Conservation (phyloP, 225 moss, liverwort and hornwort genomes). For the Sphagnum tenellum region DNA sequence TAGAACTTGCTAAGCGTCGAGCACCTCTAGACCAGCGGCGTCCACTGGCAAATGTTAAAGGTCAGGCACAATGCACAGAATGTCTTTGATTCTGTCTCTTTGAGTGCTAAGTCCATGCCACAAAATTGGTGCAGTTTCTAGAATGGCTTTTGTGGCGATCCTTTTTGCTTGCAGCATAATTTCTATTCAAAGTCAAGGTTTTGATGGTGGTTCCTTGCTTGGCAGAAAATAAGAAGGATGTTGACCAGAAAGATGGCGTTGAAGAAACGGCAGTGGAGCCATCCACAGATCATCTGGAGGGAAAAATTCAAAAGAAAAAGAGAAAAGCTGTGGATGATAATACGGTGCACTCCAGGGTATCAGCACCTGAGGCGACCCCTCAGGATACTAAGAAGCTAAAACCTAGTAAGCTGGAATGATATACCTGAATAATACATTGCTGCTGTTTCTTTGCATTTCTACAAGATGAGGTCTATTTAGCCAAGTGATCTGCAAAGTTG, state of each 20-base stretch:
- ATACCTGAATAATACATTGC: background rate
- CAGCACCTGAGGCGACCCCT: slow-evolving; percentile 5
- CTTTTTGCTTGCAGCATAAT: no score
- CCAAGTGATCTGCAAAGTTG: no score
- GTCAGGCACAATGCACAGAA: slow-evolving; percentile 3
- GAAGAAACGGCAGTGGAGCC: background rate
- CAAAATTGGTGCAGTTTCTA: no score
- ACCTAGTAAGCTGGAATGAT: slow-evolving; percentile 18
- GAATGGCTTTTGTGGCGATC: no score
- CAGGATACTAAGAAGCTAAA: slow-evolving; percentile 21
- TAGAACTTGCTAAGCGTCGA: slow-evolving; percentile 88
- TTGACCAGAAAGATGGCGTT: slow-evolving; percentile 1
- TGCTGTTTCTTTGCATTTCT: no score
- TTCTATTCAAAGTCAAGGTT: no score
- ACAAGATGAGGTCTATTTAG: no score
- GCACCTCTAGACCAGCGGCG: slow-evolving; percentile 71
- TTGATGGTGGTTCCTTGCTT: background rate
- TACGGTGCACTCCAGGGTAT: slow-evolving; percentile 8
- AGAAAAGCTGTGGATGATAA: slow-evolving; percentile 30
- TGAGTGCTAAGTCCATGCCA: no score
- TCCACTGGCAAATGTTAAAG: slow-evolving; percentile 48
- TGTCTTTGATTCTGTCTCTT: no score
- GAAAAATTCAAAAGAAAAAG: slow-evolving; percentile 21
- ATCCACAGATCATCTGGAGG: background rate
- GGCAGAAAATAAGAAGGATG: background rate